Evolutionary conservation across 352 stramenopile genomes (phyloP).

Genomic region (Nothophytophthora sp.): DNA sequence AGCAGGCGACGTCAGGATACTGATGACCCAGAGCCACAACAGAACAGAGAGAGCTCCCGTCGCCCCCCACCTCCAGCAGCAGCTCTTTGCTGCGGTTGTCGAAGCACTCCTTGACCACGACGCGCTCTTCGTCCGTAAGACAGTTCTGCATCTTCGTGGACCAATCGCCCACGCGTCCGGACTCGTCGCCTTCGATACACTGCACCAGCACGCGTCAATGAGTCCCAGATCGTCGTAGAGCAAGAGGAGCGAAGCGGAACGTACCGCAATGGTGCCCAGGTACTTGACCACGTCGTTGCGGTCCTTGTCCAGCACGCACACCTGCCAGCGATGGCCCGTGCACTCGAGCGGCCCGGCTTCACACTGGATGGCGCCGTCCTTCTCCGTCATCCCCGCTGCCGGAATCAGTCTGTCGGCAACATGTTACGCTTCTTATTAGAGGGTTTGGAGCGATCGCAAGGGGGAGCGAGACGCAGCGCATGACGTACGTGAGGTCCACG

Average conservation of each 20-base stretch:
- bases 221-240: conserved; percentile 1
- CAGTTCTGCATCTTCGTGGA: conserved; percentile 71
- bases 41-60: background rate
- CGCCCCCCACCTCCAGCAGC: conserved; percentile 36
- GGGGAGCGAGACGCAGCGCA: no score
- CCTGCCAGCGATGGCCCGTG: conserved; percentile 70
- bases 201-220: conserved; percentile 11
- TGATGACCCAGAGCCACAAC: background rate
- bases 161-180: conserved; percentile 70
- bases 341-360: conserved; percentile 70
- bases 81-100: conserved; percentile 55
- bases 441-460: background rate
- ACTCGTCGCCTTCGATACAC: conserved; percentile 82
- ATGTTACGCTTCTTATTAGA: no score
- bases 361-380: conserved; percentile 60
- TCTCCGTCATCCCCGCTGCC: conserved; percentile 68
- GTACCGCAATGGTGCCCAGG: conserved; percentile 68
- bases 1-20: background rate
- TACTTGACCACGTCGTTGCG: conserved; percentile 77
- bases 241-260: conserved; percentile 4
- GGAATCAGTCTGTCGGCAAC: conserved; percentile 77
- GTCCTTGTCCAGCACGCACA: conserved; percentile 76
- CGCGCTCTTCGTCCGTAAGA: conserved; percentile 58
- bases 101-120: conserved; percentile 59
- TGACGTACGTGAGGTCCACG: conserved; percentile 62